A percentile compares a stretch with the other conserved stretches of the same genome.
phyloP scores from a whole-genome alignment of 1,284 basidiomycete genomes.

The Naganishia sp. region DNA sequence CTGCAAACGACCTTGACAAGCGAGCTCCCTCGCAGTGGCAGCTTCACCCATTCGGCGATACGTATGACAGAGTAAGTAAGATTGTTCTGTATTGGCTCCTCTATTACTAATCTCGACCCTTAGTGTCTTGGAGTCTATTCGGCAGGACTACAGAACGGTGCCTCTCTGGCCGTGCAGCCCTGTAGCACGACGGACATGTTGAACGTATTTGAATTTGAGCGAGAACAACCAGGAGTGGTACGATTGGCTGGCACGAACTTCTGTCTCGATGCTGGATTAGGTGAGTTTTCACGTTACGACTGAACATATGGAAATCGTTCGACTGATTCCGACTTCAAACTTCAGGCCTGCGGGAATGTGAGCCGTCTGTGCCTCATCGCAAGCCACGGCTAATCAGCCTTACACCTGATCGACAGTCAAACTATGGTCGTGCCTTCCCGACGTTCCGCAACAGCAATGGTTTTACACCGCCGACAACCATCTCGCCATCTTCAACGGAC shows the following conservation, averaged over 20 bases:
- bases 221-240: slow-evolving; percentile 14
- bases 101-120: not conserved
- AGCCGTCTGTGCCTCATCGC: no score
- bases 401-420: no score
- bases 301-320: no score
- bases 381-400: no score
- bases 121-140: slow-evolving; percentile 16
- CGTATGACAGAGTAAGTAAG: slow-evolving; percentile 7
- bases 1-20: not conserved
- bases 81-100: no score
- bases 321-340: not conserved
- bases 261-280: slow-evolving; percentile 34
- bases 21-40: slow-evolving; percentile 8
- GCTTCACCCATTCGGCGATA: slow-evolving; percentile 9
- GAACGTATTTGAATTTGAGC: slow-evolving; percentile 14
- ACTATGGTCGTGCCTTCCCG: slow-evolving; percentile 23
- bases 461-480: slow-evolving; percentile 38
- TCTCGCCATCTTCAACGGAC: slow-evolving; percentile 42
- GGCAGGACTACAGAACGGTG: not conserved
- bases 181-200: not conserved
- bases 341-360: slow-evolving; percentile 10
- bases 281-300: no score
- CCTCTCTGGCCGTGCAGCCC: slow-evolving; percentile 4
- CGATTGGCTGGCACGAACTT: slow-evolving; percentile 33
- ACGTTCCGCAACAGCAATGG: slow-evolving; percentile 28